Evolutionary conservation across 331 rosid genomes (phyloP).

Genomic region (Malus hybrid): DNA sequence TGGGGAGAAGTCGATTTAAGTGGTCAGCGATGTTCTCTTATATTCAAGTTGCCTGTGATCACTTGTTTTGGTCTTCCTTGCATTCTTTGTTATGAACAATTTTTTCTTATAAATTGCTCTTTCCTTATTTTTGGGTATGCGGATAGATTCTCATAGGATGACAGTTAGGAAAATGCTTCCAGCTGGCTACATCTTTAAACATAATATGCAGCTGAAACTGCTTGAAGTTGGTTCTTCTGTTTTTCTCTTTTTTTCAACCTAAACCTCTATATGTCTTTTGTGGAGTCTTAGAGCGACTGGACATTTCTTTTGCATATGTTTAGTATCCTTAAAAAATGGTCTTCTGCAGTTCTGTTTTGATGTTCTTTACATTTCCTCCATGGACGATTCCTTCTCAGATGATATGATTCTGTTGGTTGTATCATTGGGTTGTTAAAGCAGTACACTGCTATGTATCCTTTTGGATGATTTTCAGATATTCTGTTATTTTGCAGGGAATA

Average conservation of each 20-base stretch:
- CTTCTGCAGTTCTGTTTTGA: background rate
- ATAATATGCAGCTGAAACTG: background rate
- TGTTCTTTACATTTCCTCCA: background rate
- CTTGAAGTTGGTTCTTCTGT: background rate
- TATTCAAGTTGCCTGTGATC: background rate
- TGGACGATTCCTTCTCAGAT: background rate
- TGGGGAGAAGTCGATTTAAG: constrained; percentile 97
- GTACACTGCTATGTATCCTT: too few relatives aligned
- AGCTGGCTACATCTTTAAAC: background rate
- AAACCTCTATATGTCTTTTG: background rate
- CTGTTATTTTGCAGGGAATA: constrained; percentile 52
- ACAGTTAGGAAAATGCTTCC: background rate
- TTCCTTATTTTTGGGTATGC: background rate
- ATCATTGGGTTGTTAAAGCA: background rate
- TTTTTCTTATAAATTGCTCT: background rate
- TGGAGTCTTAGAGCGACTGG: background rate
- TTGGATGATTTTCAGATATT: background rate
- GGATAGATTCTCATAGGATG: background rate
- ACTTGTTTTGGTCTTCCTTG: background rate
- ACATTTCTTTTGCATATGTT: background rate
- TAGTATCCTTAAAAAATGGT: background rate
- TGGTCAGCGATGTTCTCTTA: constrained; percentile 45
- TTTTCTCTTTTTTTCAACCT: background rate
- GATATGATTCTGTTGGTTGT: background rate
- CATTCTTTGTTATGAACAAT: background rate